A percentile compares a stretch with the other conserved stretches of the same genome.
Conservation (phyloP, 2,329 filamentous ascomycete species). For the Gyromitra esculenta region DNA sequence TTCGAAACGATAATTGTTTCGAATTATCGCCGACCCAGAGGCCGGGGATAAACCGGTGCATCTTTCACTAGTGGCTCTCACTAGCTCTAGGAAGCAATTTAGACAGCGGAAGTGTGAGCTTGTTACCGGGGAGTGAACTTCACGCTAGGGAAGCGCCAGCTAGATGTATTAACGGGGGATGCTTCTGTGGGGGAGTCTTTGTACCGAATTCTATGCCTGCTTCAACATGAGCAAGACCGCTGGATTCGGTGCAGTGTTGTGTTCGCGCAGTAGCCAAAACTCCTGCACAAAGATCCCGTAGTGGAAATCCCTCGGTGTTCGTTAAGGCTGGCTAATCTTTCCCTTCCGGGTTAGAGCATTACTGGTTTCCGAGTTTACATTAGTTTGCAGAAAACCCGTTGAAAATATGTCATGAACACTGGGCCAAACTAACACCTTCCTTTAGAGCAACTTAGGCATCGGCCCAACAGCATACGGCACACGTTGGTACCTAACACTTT, state of each 20-base stretch:
- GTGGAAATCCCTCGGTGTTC: background rate
- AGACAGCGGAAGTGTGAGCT: background rate
- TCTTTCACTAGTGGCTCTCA: background rate
- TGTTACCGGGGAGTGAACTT: background rate
- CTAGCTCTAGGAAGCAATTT: background rate
- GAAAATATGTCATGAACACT: constrained; percentile 2
- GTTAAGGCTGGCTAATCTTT: background rate
- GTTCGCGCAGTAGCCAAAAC: background rate
- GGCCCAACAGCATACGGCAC: constrained; percentile 93
- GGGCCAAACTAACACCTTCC: background rate
- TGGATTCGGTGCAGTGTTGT: background rate
- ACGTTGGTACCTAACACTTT: constrained; percentile 95
- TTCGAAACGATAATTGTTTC: background rate
- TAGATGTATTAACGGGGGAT: background rate
- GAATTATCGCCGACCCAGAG: background rate
- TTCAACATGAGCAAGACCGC: background rate
- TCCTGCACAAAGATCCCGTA: constrained; percentile 1
- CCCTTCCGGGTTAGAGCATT: background rate
- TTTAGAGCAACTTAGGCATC: constrained; percentile 77
- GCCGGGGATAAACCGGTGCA: background rate
- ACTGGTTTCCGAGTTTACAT: background rate
- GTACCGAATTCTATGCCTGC: background rate
- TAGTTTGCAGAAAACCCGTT: constrained; percentile 12
- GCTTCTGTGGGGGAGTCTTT: background rate
- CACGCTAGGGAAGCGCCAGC: background rate